Conservation (phyloP, 352 stramenopile genomes). For the Phytophthora melonis region DNA sequence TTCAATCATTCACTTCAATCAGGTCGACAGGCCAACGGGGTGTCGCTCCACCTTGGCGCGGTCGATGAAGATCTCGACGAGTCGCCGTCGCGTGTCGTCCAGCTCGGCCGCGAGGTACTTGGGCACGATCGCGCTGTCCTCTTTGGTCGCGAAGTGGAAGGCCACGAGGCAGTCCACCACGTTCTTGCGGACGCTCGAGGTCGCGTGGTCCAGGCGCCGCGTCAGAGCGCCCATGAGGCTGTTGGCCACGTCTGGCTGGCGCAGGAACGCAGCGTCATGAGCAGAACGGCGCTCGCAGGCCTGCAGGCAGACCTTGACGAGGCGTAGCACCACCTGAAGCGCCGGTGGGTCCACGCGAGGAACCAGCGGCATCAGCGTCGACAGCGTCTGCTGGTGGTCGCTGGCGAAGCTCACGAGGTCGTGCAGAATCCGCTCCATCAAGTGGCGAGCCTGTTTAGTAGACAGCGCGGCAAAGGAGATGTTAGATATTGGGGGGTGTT, state of each 20-base stretch:
- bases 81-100: conserved; percentile 57
- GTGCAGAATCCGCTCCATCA: conserved; percentile 61
- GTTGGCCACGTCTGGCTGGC: conserved; percentile 39
- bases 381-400: conserved; percentile 48
- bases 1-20: neutral
- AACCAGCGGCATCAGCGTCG: conserved; percentile 52
- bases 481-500: neutral
- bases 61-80: conserved; percentile 85
- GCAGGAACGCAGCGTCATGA: conserved; percentile 41
- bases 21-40: conserved; percentile 27
- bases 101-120: conserved; percentile 61
- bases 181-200: conserved; percentile 73
- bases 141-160: conserved; percentile 64
- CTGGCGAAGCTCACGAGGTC: conserved; percentile 43
- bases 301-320: conserved; percentile 59
- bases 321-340: conserved; percentile 59
- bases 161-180: conserved; percentile 74
- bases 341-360: conserved; percentile 46
- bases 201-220: conserved; percentile 54
- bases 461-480: neutral
- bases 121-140: conserved; percentile 51
- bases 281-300: conserved; percentile 33
- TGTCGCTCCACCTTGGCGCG: conserved; percentile 59
- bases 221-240: conserved; percentile 47
- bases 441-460: conserved; percentile 49